Conservation (phyloP, 805 yeast species). For the Cyberlindnera galapagoensis region DNA sequence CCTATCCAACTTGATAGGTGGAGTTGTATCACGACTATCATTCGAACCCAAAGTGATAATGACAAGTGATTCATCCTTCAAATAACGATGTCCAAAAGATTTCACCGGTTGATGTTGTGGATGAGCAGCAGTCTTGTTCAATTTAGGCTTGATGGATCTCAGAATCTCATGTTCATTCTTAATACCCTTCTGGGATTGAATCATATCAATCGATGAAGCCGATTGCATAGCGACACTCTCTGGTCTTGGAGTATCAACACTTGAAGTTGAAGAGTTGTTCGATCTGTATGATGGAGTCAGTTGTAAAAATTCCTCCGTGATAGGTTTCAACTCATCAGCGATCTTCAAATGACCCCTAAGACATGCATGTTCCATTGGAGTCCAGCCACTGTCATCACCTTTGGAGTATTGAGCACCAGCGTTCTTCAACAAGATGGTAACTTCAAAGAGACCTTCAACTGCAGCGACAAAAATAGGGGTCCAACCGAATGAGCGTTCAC, state of each 20-base stretch:
- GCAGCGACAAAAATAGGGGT: slow-evolving; percentile 90
- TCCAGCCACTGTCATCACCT: slow-evolving; percentile 87
- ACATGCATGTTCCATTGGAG: slow-evolving; percentile 95
- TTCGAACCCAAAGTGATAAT: slow-evolving; percentile 83
- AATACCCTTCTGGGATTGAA: slow-evolving; percentile 9
- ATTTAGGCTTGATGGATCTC: slow-evolving; percentile 17
- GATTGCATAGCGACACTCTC: no score
- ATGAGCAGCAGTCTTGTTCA: slow-evolving; percentile 25
- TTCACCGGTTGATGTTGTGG: no score
- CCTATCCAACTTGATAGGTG: slow-evolving; percentile 61
- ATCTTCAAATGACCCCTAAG: slow-evolving; percentile 78
- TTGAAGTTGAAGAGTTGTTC: slow-evolving; percentile 1
- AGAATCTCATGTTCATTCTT: slow-evolving; percentile 13
- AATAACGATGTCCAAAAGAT: slow-evolving; percentile 78
- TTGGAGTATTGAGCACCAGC: slow-evolving; percentile 47
- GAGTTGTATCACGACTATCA: slow-evolving; percentile 53
- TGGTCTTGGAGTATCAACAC: slow-evolving; percentile 1
- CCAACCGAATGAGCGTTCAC: slow-evolving; percentile 84
- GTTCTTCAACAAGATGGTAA: slow-evolving; percentile 48
- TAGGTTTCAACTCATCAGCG: slow-evolving; percentile 56
- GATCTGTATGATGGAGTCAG: slow-evolving; percentile 14
- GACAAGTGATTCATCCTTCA: slow-evolving; percentile 60
- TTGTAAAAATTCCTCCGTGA: slow-evolving; percentile 33
- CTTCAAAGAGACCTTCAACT: slow-evolving; percentile 64
- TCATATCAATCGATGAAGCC: slow-evolving; percentile 17